These are phyloP conservation scores for Eimeria necatrix DNA, from an alignment of 169 alveolate genomes.

Conservation along the genomic window DNA sequence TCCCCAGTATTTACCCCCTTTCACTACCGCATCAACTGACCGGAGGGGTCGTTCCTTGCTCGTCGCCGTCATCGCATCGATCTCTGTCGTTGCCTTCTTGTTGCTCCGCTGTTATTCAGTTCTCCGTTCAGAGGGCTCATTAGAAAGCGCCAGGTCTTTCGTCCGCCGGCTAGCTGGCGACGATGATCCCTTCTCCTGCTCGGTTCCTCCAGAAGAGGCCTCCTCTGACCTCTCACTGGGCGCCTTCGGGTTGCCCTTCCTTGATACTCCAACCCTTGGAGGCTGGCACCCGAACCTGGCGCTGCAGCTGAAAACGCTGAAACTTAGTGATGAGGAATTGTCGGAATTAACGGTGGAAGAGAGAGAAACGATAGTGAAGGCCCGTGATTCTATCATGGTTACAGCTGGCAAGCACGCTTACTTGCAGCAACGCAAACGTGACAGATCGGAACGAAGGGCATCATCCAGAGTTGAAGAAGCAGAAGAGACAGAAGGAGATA, in stretches of 20 bases:
- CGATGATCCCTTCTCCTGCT: conserved; percentile 4
- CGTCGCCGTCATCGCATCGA: neutral
- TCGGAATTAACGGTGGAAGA: neutral
- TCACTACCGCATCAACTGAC: neutral
- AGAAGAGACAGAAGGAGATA: neutral
- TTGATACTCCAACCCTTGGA: too few relatives aligned
- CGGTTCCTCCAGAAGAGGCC: neutral
- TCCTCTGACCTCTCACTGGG: too few relatives aligned
- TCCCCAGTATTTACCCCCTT: neutral
- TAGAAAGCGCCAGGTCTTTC: neutral
- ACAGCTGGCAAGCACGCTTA: neutral
- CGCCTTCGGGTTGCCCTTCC: too few relatives aligned
- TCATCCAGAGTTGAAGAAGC: neutral
- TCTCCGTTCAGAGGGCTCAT: neutral
- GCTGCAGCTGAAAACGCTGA: neutral
- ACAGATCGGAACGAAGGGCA: neutral
- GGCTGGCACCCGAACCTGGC: neutral
- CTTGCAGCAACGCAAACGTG: neutral
- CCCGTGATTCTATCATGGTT: neutral
- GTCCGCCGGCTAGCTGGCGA: neutral
- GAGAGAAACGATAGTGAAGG: neutral
- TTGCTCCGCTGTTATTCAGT: neutral
- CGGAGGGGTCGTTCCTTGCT: neutral
- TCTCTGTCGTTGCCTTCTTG: conserved; percentile 6
- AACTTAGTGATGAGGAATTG: neutral